Evolutionary conservation across 371 early-diverging fungal species (phyloP).

Genomic region (Mitosporidium daphniae): DNA sequence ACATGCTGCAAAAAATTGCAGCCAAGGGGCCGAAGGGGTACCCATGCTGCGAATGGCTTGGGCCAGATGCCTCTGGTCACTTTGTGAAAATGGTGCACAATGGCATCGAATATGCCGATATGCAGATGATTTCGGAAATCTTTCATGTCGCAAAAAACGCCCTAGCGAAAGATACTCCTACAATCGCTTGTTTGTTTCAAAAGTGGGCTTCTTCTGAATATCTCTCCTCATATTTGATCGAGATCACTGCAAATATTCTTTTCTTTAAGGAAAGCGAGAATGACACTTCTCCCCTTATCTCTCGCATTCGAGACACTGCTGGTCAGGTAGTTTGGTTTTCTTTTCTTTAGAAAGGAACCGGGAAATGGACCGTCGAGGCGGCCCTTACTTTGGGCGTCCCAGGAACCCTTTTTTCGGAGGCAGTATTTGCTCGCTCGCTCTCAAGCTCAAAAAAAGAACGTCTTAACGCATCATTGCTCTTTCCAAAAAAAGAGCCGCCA

Average conservation of each 20-base stretch:
- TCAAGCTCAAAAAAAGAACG: conserved; percentile 75
- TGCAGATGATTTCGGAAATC: conserved; percentile 89
- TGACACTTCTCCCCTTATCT: conserved; percentile 32
- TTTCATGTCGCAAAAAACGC: conserved; percentile 59
- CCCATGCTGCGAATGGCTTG: conserved; percentile 96
- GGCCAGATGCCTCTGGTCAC: conserved; percentile 86
- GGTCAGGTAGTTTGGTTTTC: conserved; percentile 20
- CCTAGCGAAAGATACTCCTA: conserved; percentile 30
- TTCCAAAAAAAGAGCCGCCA: conserved; percentile 18
- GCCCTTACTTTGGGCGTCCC: conserved; percentile 67
- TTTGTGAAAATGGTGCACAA: conserved; percentile 99
- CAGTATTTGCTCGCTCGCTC: conserved; percentile 77
- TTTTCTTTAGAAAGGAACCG: conserved; percentile 58
- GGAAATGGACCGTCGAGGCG: conserved; percentile 83
- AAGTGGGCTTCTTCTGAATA: conserved; percentile 65
- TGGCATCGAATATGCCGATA: conserved; percentile 97
- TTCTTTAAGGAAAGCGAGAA: conserved; percentile 38
- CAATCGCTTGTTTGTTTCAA: conserved; percentile 46
- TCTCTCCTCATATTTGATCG: conserved; percentile 76
- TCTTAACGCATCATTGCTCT: conserved; percentile 39
- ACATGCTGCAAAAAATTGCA: conserved; percentile 70
- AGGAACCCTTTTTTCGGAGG: conserved; percentile 76
- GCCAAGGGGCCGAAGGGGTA: conserved; percentile 45
- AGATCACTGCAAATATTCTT: conserved; percentile 67
- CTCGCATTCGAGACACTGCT: conserved; percentile 74